phyloP scores from a whole-genome alignment of 768 basidiomycete species.

The Boletus vermiculosoides region DNA sequence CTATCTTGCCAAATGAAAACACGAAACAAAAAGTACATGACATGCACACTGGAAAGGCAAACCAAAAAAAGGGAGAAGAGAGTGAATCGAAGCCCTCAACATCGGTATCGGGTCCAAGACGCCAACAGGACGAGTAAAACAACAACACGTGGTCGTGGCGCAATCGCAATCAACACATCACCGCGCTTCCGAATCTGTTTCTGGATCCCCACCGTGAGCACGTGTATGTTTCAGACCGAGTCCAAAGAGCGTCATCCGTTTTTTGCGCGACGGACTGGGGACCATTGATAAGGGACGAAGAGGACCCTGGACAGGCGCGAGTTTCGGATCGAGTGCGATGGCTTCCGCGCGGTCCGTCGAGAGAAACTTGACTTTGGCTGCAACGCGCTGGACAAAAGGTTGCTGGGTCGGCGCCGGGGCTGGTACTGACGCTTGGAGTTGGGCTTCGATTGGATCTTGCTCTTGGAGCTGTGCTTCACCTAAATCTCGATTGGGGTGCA shows the following conservation, averaged over 20 bases:
- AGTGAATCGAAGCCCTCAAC: background rate
- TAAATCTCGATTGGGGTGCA: constrained; percentile 1
- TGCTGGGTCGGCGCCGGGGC: background rate
- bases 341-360: constrained; percentile 27
- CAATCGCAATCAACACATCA: background rate
- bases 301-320: constrained; percentile 33
- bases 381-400: constrained; percentile 12
- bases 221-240: constrained; percentile 14
- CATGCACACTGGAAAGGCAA: background rate
- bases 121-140: background rate
- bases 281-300: constrained; percentile 31
- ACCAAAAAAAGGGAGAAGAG: background rate
- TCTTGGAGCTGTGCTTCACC: background rate
- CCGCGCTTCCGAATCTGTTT: background rate
- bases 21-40: constrained; percentile 9
- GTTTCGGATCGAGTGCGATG: constrained; percentile 32
- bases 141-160: background rate
- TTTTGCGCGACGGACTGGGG: constrained; percentile 14
- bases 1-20: constrained; percentile 11
- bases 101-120: background rate
- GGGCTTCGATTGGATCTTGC: background rate
- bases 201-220: background rate
- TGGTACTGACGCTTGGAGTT: background rate
- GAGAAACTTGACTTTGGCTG: constrained; percentile 18
- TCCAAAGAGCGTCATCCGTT: constrained; percentile 22